Percentiles rank a stretch among this genome's conserved stretches.
Conservation (phyloP, 495 filamentous ascomycete species). For the Opeltia flavorubescens region DNA sequence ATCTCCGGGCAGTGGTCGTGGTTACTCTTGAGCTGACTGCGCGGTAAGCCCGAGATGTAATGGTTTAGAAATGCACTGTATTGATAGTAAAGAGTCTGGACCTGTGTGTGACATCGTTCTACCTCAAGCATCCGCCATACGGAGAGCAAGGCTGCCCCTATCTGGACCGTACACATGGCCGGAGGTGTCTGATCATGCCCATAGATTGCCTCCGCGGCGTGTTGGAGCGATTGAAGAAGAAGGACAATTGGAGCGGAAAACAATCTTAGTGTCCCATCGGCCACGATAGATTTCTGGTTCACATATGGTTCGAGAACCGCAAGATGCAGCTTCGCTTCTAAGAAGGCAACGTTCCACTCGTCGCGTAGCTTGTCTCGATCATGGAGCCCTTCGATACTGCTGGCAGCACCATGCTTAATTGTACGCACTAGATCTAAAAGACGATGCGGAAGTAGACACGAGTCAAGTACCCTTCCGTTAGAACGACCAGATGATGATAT, state of each 20-base stretch:
- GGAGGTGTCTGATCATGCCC: not conserved
- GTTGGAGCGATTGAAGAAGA: not conserved
- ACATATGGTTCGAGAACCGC: not conserved
- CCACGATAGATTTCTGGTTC: not conserved
- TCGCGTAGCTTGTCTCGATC: not conserved
- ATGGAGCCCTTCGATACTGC: not conserved
- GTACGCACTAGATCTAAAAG: not conserved
- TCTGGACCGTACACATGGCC: not conserved
- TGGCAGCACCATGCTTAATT: not conserved
- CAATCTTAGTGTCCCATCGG: not conserved
- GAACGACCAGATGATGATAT: not conserved
- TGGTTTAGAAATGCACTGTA: not conserved
- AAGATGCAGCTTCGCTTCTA: not conserved
- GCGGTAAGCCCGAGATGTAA: constrained; percentile 1
- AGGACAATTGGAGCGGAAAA: not conserved
- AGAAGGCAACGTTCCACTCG: not conserved
- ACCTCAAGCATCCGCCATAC: not conserved
- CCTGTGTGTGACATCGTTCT: not conserved
- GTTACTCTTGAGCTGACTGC: not conserved
- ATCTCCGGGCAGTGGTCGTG: not conserved
- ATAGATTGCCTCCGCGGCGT: not conserved
- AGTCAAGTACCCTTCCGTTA: not conserved
- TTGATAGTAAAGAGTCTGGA: not conserved
- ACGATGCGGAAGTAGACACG: not conserved
- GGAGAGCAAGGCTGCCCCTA: not conserved